Percentiles rank a stretch among this genome's conserved stretches.
Conservation (phyloP, 1,284 basidiomycete genomes). For the Anthracocystis panici-leucophaei region DNA sequence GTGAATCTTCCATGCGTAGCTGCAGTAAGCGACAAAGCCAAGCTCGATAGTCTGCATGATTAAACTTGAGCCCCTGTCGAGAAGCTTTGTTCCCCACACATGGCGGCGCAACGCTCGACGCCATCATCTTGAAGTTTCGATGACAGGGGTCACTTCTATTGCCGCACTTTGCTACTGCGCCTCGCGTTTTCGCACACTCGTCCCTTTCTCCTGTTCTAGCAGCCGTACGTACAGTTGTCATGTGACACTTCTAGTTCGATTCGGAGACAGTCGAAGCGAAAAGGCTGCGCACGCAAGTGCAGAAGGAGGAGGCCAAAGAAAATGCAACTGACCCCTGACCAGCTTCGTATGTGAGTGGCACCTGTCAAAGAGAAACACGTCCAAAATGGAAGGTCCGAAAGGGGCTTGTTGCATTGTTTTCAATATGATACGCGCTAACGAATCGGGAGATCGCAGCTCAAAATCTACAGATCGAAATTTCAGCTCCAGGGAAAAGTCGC, state of each 20-base stretch:
- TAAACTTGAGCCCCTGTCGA: conserved; percentile 2
- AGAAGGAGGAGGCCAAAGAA: background rate
- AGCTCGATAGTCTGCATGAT: background rate
- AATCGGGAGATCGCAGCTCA: background rate
- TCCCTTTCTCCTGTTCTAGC: background rate
- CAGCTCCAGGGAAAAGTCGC: background rate
- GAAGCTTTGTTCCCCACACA: conserved; percentile 1
- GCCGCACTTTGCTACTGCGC: background rate
- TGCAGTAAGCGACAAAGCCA: background rate
- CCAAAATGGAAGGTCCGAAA: conserved; percentile 4
- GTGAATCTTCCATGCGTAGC: background rate
- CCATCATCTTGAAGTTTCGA: background rate
- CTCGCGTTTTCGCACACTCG: background rate
- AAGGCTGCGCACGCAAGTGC: background rate
- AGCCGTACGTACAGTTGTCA: background rate
- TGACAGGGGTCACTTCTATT: background rate
- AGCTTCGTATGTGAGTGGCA: background rate
- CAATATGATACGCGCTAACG: background rate
- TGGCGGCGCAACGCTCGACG: background rate
- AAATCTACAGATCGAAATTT: conserved; percentile 5
- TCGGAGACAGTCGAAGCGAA: background rate
- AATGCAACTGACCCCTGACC: conserved; percentile 8
- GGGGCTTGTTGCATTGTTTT: conserved; percentile 4
- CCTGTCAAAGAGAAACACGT: conserved; percentile 1
- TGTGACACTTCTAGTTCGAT: background rate